phyloP scores from a whole-genome alignment of 202 grass and related monocot species.

The Schoenoplectus tabernaemontani region DNA sequence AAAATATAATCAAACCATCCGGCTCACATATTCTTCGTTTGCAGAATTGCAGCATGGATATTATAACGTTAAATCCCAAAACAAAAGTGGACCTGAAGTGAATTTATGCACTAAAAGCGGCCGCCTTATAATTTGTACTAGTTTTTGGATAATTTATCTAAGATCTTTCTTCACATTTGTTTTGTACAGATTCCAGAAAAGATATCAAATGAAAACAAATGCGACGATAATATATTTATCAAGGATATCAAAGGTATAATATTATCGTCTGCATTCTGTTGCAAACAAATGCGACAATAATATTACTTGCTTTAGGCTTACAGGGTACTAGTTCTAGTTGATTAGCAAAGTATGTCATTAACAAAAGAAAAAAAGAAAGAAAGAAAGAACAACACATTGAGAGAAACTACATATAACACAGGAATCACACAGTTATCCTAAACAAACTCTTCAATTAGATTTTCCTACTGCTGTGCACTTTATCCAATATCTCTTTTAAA shows the following conservation, averaged over 20 bases:
- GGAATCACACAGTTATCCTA: neutral
- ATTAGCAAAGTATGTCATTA: neutral
- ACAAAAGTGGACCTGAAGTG: no score
- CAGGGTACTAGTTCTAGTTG: neutral
- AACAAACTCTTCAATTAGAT: neutral
- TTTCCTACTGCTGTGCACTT: neutral
- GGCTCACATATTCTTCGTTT: no score
- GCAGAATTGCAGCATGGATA: no score
- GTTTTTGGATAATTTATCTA: neutral
- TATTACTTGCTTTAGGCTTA: neutral
- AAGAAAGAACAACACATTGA: neutral
- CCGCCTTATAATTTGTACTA: neutral
- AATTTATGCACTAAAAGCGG: neutral
- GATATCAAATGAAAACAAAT: neutral
- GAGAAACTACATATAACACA: neutral
- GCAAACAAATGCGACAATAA: neutral
- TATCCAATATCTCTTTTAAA: slow-evolving; percentile 1
- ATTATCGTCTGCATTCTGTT: neutral
- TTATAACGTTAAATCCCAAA: no score
- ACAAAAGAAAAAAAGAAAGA: neutral
- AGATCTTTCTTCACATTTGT: neutral
- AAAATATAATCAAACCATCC: no score
- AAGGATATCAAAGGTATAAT: no score
- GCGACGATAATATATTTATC: no score
- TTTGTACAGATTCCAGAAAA: neutral